A percentile compares a stretch with the other conserved stretches of the same genome.
phyloP scores from a whole-genome alignment of 1,284 basidiomycete genomes.

The Phlebopus sp. region DNA sequence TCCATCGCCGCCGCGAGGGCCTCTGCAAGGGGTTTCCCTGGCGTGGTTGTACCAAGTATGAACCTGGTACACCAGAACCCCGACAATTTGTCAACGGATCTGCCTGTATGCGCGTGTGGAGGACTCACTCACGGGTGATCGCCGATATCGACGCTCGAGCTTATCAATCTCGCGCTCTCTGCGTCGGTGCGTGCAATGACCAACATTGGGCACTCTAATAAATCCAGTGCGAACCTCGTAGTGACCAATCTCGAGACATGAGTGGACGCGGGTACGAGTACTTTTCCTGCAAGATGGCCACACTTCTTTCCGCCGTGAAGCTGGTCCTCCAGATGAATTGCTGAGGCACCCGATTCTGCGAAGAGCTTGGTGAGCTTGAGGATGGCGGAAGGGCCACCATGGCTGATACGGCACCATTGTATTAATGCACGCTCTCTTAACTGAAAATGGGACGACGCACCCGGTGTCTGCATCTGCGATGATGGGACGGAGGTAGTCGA shows the following conservation, averaged over 20 bases:
- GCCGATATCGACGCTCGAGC: slow-evolving; percentile 76
- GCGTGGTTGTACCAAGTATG: slow-evolving; percentile 68
- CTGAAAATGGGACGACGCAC: slow-evolving; percentile 52
- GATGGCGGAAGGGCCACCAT: slow-evolving; percentile 91
- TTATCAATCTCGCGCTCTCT: slow-evolving; percentile 85
- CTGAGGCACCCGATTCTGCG: slow-evolving; percentile 89
- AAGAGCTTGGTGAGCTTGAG: slow-evolving; percentile 96
- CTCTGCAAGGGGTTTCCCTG: slow-evolving; percentile 67
- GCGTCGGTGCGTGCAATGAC: slow-evolving; percentile 91
- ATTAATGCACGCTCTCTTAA: slow-evolving; percentile 2
- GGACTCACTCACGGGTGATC: slow-evolving; percentile 46
- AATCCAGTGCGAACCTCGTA: slow-evolving; percentile 84
- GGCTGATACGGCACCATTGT: slow-evolving; percentile 42
- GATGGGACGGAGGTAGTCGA: slow-evolving; percentile 91
- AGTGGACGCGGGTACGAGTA: slow-evolving; percentile 85
- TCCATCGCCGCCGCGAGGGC: slow-evolving; percentile 69
- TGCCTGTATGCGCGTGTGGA: slow-evolving; percentile 19
- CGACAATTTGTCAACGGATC: slow-evolving; percentile 3
- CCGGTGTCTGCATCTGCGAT: slow-evolving; percentile 95
- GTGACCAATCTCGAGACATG: slow-evolving; percentile 83
- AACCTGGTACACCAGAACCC: slow-evolving; percentile 47
- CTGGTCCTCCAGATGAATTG: slow-evolving; percentile 90
- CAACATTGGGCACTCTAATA: slow-evolving; percentile 85
- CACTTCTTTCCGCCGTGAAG: slow-evolving; percentile 93
- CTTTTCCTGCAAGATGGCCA: slow-evolving; percentile 92